Conservation (phyloP, 192 early-diverging fungal species). For the Backusella morwellensis region DNA sequence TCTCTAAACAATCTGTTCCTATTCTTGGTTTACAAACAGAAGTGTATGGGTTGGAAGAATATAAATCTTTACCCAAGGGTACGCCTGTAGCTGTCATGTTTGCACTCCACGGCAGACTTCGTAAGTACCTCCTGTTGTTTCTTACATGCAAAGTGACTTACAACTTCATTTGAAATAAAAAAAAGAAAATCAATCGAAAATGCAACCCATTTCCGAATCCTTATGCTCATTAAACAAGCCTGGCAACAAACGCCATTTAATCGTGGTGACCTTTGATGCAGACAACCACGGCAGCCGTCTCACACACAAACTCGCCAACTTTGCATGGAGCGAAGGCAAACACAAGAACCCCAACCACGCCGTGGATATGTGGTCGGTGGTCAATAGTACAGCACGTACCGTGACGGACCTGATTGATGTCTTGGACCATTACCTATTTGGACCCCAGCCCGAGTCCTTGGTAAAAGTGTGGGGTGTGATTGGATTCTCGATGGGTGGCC, state of each 20-base stretch:
- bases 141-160: not conserved
- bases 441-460: slow-evolving; percentile 6
- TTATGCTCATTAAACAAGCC: slow-evolving; percentile 17
- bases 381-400: slow-evolving; percentile 39
- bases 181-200: slow-evolving; percentile 16
- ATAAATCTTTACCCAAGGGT: not conserved
- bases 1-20: not conserved
- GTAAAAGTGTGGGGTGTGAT: slow-evolving; percentile 45
- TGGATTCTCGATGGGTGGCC: slow-evolving; percentile 55
- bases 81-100: slow-evolving; percentile 28
- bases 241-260: slow-evolving; percentile 5
- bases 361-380: slow-evolving; percentile 47
- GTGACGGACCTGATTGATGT: slow-evolving; percentile 49
- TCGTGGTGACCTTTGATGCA: slow-evolving; percentile 53
- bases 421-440: slow-evolving; percentile 42
- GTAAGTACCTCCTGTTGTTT: slow-evolving; percentile 13
- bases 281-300: slow-evolving; percentile 53
- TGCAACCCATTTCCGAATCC: slow-evolving; percentile 16
- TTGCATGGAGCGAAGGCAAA: slow-evolving; percentile 34
- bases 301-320: slow-evolving; percentile 29
- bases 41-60: slow-evolving; percentile 32
- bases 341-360: slow-evolving; percentile 40
- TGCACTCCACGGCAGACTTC: slow-evolving; percentile 32
- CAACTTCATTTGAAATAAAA: not conserved
- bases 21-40: slow-evolving; percentile 18